These are phyloP conservation scores for Rosa persica DNA, from an alignment of 306 rosid species.

Conservation along the genomic window DNA sequence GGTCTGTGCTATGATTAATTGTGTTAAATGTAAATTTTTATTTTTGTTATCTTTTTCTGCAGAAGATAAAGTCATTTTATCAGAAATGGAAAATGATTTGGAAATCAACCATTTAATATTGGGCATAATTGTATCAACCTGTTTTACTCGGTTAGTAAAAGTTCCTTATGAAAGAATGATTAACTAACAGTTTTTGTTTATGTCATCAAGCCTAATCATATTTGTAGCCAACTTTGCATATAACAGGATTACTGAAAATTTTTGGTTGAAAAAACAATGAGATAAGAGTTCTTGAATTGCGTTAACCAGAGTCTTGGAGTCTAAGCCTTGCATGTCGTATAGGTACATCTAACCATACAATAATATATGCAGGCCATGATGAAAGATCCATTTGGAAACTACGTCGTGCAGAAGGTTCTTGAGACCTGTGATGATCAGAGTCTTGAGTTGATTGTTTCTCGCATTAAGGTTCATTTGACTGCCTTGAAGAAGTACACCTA, in stretches of 20 bases:
- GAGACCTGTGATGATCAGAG: constrained; percentile 90
- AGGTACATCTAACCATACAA: constrained; percentile 4
- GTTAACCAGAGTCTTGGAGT: neutral
- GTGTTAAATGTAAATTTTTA: neutral
- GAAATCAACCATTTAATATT: neutral
- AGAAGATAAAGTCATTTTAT: neutral
- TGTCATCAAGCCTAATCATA: neutral
- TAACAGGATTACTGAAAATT: neutral
- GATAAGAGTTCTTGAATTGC: neutral
- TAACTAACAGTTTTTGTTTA: neutral
- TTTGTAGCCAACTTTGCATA: neutral
- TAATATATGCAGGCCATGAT: constrained; percentile 77
- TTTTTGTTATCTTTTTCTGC: neutral
- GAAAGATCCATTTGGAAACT: constrained; percentile 98
- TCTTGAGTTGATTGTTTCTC: constrained; percentile 85
- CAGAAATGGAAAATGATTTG: neutral
- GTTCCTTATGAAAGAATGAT: neutral
- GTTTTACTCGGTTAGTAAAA: neutral
- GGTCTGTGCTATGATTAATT: constrained; percentile 41
- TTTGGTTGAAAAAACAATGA: neutral
- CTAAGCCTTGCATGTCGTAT: neutral
- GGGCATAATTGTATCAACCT: neutral
- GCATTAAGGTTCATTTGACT: constrained; percentile 92
- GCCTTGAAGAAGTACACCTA: constrained; percentile 88
- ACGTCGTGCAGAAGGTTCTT: constrained; percentile 93